These are phyloP conservation scores for Thuja plicata DNA, from an alignment of 83 land plant genomes.

Conservation along the genomic window DNA sequence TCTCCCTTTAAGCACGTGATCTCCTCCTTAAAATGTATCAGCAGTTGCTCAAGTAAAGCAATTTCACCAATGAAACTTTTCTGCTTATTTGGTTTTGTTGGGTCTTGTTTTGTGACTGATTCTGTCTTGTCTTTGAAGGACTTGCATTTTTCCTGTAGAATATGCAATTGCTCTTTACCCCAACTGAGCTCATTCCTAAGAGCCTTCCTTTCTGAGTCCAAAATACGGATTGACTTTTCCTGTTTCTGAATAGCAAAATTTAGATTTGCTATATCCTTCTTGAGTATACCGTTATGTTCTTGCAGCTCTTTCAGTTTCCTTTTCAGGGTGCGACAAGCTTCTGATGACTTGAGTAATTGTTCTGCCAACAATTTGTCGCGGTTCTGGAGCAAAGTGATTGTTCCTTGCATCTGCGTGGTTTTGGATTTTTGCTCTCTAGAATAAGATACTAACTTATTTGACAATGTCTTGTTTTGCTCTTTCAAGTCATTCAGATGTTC, in stretches of 20 bases:
- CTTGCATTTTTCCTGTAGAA: background rate
- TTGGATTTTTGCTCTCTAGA: conserved; percentile 1
- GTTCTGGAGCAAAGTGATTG: conserved; percentile 28
- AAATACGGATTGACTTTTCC: background rate
- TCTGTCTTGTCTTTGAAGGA: background rate
- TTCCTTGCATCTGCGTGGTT: background rate
- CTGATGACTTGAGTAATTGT: conserved; percentile 45
- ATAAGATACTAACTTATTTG: background rate
- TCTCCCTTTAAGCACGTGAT: background rate
- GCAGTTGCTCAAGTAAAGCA: conserved; percentile 6
- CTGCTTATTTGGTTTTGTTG: background rate
- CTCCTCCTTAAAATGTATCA: background rate
- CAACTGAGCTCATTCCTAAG: background rate
- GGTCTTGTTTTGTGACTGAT: background rate
- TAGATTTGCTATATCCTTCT: conserved; percentile 12
- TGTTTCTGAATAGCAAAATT: background rate
- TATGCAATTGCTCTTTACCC: background rate
- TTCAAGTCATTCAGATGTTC: conserved; percentile 46
- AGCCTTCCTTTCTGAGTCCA: background rate
- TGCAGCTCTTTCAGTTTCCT: conserved; percentile 32
- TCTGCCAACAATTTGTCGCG: conserved; percentile 49
- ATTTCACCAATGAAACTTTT: background rate
- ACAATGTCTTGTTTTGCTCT: conserved; percentile 41
- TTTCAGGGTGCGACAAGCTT: conserved; percentile 38
- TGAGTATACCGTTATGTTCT: conserved; percentile 19